phyloP scores from a whole-genome alignment of 2,329 filamentous ascomycete species.

The Mycosphaerella sp. region DNA sequence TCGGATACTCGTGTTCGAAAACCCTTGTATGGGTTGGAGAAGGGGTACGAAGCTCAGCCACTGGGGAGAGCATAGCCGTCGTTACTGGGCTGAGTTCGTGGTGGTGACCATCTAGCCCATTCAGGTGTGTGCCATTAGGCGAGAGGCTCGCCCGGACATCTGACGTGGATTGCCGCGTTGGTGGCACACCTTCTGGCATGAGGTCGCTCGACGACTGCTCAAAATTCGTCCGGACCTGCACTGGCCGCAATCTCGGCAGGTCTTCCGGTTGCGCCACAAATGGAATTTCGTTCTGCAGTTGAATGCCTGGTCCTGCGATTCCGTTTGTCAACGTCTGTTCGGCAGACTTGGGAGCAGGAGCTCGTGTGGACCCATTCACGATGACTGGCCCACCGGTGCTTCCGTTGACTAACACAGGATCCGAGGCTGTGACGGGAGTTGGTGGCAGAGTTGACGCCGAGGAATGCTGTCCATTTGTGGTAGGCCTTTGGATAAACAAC shows the following conservation, averaged over 20 bases:
- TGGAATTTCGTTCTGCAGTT: conserved; percentile 12
- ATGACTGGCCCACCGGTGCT: conserved; percentile 35
- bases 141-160: conserved; percentile 20
- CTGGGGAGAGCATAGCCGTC: conserved; percentile 56
- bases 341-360: conserved; percentile 13
- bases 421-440: neutral
- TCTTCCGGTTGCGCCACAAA: conserved; percentile 9
- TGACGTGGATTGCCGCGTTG: conserved; percentile 15
- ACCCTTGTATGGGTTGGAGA: conserved; percentile 58
- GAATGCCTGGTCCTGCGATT: conserved; percentile 7
- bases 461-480: conserved; percentile 10
- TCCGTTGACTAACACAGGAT: conserved; percentile 13
- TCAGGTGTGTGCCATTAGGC: conserved; percentile 22
- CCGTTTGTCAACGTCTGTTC: conserved; percentile 14
- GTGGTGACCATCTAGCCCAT: conserved; percentile 18
- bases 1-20: conserved; percentile 37
- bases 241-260: conserved; percentile 6
- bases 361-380: conserved; percentile 37
- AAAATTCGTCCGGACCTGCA: conserved; percentile 8
- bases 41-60: conserved; percentile 65
- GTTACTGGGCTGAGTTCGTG: conserved; percentile 16
- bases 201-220: conserved; percentile 2
- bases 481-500: conserved; percentile 18
- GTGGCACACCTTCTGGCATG: conserved; percentile 10
- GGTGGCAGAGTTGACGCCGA: conserved; percentile 5